Evolutionary conservation across 768 basidiomycete species (phyloP).

Genomic region (Tulasnella sp.): DNA sequence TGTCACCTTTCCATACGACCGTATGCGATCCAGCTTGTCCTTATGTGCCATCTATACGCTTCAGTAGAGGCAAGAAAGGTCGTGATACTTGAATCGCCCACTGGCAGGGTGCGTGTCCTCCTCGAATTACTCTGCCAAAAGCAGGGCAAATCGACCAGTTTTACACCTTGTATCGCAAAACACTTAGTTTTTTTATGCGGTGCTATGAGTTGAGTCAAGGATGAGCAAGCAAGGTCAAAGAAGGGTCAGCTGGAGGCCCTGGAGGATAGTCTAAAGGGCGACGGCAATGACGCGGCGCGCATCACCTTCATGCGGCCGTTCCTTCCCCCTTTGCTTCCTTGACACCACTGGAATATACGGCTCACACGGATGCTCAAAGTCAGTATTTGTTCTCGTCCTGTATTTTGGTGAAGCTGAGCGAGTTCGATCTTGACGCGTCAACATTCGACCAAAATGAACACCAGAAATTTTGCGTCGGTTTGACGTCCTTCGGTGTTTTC

Average conservation of each 20-base stretch:
- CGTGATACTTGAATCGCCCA: conserved; percentile 86
- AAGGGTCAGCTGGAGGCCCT: conserved; percentile 61
- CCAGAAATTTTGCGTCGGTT: conserved; percentile 95
- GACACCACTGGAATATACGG: conserved; percentile 40
- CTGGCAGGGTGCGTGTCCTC: conserved; percentile 68
- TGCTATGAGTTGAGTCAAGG: conserved; percentile 72
- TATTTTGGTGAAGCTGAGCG: conserved; percentile 37
- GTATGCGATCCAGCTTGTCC: conserved; percentile 79
- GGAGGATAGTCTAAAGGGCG: conserved; percentile 33
- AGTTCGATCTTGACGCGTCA: neutral
- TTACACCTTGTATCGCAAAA: conserved; percentile 68
- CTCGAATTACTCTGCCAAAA: neutral
- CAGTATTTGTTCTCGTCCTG: conserved; percentile 1
- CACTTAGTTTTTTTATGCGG: conserved; percentile 78
- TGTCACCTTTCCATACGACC: conserved; percentile 72
- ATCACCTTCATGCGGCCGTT: neutral
- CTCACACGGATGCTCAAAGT: conserved; percentile 39
- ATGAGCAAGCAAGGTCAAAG: conserved; percentile 68
- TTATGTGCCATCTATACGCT: conserved; percentile 86
- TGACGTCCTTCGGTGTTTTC: conserved; percentile 91
- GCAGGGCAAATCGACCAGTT: neutral
- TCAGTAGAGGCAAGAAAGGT: conserved; percentile 70
- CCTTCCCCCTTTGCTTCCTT: neutral
- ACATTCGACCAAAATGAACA: conserved; percentile 24
- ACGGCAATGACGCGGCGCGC: conserved; percentile 13